Base-by-base conservation (phyloP, 805 yeast species). In the Clavispora fructus region DNA sequence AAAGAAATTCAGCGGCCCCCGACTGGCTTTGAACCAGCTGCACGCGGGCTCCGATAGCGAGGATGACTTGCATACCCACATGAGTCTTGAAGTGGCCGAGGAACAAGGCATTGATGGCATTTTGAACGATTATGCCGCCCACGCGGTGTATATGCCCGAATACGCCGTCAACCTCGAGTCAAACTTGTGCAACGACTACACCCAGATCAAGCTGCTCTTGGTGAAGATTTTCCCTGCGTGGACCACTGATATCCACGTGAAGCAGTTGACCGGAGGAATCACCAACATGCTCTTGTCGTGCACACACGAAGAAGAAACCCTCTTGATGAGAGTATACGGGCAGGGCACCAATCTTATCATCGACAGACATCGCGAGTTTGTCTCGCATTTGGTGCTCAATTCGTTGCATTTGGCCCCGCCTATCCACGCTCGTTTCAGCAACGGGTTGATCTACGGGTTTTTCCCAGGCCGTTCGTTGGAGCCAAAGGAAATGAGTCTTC, bases 371-470 rank as follows among this genome's bases (percentile, higher is more conserved):
- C 68, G 90, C 32, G 94, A 85, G 59, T 83, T 80, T 57, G 82
- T 83, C 16, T 82, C 86, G 46, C 92, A 85, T 59, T 59, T 81
- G 41, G 77, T 80, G 43, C 71, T 86, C 42, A 74, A 81, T 54
- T 72, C 83, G 3, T 68, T 80, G 38, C 68, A 71, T 3, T 71
- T 85, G 50, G 92, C 92, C 0, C 88, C 94, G 1, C 74, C 82
- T 0, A 74, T 85, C 25, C 78, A 78, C 58, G 84, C 87, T 4
- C 65, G 86, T 43, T 83, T 86, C 55, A 77, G 79, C 30, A 85
- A 85, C 61, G 94, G 94, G 0, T 69, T 85, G 38, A 77, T 85
- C 11, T 85, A 85, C 57, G 90, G 87, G 6, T 85, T 69, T 56
- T 68, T 83, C 9, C 76, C 79, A 1, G 94, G 94, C 9, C 60